Base-by-base conservation (phyloP, 1,139 yeast species). In the Pichia sp. region DNA sequence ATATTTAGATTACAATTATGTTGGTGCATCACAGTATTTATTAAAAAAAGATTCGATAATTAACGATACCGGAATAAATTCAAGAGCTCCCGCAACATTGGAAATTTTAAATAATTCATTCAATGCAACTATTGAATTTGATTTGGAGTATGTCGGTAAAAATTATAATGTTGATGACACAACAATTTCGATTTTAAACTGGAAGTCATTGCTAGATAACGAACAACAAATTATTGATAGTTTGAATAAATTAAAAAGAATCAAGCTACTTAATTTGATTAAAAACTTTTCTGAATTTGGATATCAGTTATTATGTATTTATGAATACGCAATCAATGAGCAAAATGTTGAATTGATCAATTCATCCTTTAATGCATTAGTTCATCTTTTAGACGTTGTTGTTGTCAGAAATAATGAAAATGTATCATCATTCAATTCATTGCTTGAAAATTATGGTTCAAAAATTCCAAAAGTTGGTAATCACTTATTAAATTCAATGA, bases 101-200 rank as follows among this genome's bases (percentile, higher is more conserved):
- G 60, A 60, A 16, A 44, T 60, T 28, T 64, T 62, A 46, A 72
- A 64, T 3, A 57, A 67, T 30, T 27, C 42, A 6, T 43, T 76
- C 22, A 70, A 76, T 60, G 87, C 82, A 9, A 70, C 74, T 44
- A 70, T 84, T 51, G 86, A 83, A 58, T 62, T 86, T 25, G 72
- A 78, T 39, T 73, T 88, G 1, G 83, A 80, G 53, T 87, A 87
- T 64, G 81, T 84, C 54, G 96, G 96, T 31, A 83, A 79, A 59
- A 69, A 73, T 18, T 85, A 73, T 69, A 87, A 86, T 62, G 72
- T 82, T 22, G 90, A 85, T 58, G 58, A 71, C 27, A 72, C 84
- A 5, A 74, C 85, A 56, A 82, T 79, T 50, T 75, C 76, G 50
- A 71, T 88, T 52, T 68, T 84, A 60, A 77, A 76, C 57, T 83